These are phyloP conservation scores for Penicillium occitanis DNA, from an alignment of 2,329 filamentous ascomycete species.

Conservation along the genomic window DNA sequence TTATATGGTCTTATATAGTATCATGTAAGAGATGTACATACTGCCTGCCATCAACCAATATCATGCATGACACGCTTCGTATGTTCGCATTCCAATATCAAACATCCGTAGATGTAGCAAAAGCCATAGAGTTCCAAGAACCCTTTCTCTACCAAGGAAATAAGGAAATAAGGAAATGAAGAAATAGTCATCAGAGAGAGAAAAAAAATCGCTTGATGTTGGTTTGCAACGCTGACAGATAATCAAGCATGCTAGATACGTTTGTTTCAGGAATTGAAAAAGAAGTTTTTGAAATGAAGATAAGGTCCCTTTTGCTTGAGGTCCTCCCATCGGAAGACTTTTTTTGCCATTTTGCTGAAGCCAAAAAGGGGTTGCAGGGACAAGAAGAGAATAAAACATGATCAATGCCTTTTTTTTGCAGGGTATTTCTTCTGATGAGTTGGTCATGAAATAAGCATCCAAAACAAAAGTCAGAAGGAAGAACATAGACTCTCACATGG, in stretches of 20 bases:
- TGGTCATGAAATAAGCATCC: not conserved
- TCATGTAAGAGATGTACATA: not conserved
- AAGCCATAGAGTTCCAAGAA: not conserved
- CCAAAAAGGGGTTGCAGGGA: not conserved
- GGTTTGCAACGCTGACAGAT: not conserved
- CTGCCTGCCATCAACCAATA: not conserved
- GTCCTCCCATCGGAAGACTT: not conserved
- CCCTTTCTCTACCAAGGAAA: not conserved
- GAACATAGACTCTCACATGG: conserved; percentile 14
- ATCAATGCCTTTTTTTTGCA: conserved; percentile 12
- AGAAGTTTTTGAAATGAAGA: not conserved
- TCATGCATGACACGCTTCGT: not conserved
- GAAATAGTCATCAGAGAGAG: conserved; percentile 21
- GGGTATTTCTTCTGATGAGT: conserved; percentile 5
- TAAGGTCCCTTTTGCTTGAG: not conserved
- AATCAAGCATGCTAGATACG: conserved; percentile 10
- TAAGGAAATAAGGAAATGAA: not conserved
- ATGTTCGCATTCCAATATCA: not conserved
- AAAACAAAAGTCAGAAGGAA: conserved; percentile 11
- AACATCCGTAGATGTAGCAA: not conserved
- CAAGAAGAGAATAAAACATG: conserved; percentile 9
- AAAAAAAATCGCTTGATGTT: conserved; percentile 21
- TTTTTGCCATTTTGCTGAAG: not conserved
- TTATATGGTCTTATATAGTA: not conserved
- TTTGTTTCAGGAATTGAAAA: not conserved